Evolutionary conservation across 225 moss, liverwort and hornwort genomes (phyloP).

Genomic region (Takakia lepidozioides): DNA sequence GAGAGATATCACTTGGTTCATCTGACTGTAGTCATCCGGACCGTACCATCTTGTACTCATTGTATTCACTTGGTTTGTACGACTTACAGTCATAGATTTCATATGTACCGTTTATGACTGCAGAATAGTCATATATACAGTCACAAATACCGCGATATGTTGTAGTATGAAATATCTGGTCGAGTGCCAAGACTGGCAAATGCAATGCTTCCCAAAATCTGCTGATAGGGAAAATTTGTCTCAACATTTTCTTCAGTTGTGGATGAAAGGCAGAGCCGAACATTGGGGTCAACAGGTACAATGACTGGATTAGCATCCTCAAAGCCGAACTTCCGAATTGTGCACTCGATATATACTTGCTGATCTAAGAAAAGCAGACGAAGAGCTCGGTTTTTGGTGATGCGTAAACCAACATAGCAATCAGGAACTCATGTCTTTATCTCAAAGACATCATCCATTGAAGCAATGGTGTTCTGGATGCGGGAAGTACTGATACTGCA

Average conservation of each 20-base stretch:
- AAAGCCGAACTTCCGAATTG: slow-evolving; percentile 4
- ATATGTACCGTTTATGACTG: no score
- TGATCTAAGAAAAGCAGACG: background rate
- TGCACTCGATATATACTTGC: background rate
- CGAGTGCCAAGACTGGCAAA: background rate
- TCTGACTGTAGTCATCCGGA: no score
- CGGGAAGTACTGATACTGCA: background rate
- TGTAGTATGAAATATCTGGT: background rate
- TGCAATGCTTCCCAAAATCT: background rate
- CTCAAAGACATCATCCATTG: background rate
- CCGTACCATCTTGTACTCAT: no score
- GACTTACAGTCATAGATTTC: no score
- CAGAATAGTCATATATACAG: no score
- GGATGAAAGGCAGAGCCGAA: background rate
- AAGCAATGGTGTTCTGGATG: background rate
- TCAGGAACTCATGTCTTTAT: background rate
- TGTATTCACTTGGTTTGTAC: no score
- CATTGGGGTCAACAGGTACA: background rate
- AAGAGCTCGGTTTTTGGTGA: background rate
- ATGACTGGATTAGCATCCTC: background rate
- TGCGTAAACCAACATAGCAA: background rate
- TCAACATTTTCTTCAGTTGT: background rate
- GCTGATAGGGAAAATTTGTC: background rate
- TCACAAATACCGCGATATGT: no score
- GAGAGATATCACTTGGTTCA: no score